A percentile compares a stretch with the other conserved stretches of the same genome.
These are phyloP conservation scores for Neostapfia colusana DNA, from an alignment of 176 grass and related monocot species.

Conservation along the genomic window DNA sequence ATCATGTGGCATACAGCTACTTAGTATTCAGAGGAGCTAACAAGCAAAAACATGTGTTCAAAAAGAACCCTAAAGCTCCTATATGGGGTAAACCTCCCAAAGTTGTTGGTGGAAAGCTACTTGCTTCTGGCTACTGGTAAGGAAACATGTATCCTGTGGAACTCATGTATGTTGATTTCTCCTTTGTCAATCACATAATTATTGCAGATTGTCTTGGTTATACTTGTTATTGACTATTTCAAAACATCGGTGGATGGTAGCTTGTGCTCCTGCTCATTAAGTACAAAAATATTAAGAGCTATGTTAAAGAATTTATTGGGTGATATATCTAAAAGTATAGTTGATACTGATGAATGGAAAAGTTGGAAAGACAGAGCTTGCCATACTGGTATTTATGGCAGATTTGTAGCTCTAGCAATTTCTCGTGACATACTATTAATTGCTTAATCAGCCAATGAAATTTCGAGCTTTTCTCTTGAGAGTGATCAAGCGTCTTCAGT, in stretches of 20 bases:
- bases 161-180: neutral
- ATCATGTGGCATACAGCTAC: conserved; percentile 56
- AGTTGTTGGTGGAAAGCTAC: conserved; percentile 84
- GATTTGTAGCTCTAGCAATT: neutral
- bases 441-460: neutral
- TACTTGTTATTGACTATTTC: neutral
- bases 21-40: conserved; percentile 89
- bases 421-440: neutral
- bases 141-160: neutral
- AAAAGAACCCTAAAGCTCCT: conserved; percentile 85
- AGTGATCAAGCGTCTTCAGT: conserved; percentile 13
- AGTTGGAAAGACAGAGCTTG: conserved; percentile 19
- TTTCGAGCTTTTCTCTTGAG: neutral
- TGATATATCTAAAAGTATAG: neutral
- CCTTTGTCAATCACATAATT: conserved; percentile 4
- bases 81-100: conserved; percentile 94
- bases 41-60: conserved; percentile 95
- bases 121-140: conserved; percentile 94
- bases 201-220: neutral
- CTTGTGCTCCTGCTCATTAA: neutral
- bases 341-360: conserved; percentile 2
- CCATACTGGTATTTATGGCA: neutral
- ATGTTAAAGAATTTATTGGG: neutral
- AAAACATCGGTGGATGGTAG: neutral
- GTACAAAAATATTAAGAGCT: neutral